Base-by-base conservation (phyloP, 805 yeast genomes). In the Candida vartiovaarae region DNA sequence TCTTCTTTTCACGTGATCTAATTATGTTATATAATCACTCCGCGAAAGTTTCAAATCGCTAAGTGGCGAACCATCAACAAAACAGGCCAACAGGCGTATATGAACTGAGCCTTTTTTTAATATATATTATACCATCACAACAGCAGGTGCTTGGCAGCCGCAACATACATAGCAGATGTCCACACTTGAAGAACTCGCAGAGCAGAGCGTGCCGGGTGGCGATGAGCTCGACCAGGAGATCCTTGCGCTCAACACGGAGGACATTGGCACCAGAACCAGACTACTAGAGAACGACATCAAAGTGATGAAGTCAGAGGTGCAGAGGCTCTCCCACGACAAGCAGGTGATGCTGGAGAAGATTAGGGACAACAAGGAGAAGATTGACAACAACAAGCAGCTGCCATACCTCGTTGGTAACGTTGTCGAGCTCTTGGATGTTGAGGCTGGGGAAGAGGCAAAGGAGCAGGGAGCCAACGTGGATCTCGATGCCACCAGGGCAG, bases 381-480 rank as follows among this genome's bases (percentile, higher is more conserved):
- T 93, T 65, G 87, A 87, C 59, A 91, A 93, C 63, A 93, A 93
- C 66, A 86, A 84, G 66, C 97, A 90, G 65, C 74, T 93, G 58
- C 99, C 99, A 11, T 93, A 93, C 58, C 70, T 93, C 44, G 99
- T 93, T 40, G 97, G 97, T 26, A 93, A 93, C 61, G 95, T 93
- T 41, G 98, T 93, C 31, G 99, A 93, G 66, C 71, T 93, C 46
- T 75, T 93, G 59, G 95, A 93, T 60, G 77, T 93, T 64, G 83
- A 82, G 53, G 89, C 86, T 8, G 91, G 88, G 48, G 83, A 80
- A 50, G 86, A 82, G 45, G 93, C 91, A 27, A 78, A 75, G 49
- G 72, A 71, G 31, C 96, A 93, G 63, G 98, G 98, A 33, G 97
- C 98, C 46, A 91, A 90, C 59, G 84, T 89, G 38, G 97, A 93